Percentiles rank a stretch among this genome's conserved stretches.
phyloP scores from a whole-genome alignment of 73 alveolate species.

The Paramecium pentaurelia region DNA sequence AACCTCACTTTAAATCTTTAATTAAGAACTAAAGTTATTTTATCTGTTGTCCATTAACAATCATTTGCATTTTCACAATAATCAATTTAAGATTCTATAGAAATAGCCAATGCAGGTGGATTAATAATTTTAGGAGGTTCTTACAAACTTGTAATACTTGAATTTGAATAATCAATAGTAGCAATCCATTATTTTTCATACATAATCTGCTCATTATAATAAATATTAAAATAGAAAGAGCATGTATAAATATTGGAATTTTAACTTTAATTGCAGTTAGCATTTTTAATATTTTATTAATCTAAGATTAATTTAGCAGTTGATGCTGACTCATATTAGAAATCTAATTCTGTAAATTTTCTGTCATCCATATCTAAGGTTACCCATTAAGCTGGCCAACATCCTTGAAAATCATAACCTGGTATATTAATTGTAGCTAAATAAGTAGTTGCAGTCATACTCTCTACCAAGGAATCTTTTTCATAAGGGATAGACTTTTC shows the following conservation, averaged over 20 bases:
- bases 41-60: not conserved
- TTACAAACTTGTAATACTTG: not conserved
- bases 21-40: not conserved
- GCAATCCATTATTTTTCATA: not conserved
- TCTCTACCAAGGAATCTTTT: not conserved
- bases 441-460: not conserved
- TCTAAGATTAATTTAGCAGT: not conserved
- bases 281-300: not conserved
- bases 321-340: not conserved
- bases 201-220: conserved; percentile 3
- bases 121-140: not conserved
- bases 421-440: not conserved
- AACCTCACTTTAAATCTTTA: not conserved
- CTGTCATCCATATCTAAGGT: not conserved
- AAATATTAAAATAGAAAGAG: not conserved
- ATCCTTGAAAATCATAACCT: not conserved
- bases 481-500: not conserved
- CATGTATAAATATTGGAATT: not conserved
- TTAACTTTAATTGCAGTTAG: not conserved
- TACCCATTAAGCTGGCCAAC: conserved; percentile 47
- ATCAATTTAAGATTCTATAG: not conserved
- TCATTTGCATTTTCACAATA: not conserved
- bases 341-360: not conserved
- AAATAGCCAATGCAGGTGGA: not conserved
- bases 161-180: not conserved